Conservation (phyloP, 2,329 filamentous ascomycete genomes). For the Davidsoniella australis region DNA sequence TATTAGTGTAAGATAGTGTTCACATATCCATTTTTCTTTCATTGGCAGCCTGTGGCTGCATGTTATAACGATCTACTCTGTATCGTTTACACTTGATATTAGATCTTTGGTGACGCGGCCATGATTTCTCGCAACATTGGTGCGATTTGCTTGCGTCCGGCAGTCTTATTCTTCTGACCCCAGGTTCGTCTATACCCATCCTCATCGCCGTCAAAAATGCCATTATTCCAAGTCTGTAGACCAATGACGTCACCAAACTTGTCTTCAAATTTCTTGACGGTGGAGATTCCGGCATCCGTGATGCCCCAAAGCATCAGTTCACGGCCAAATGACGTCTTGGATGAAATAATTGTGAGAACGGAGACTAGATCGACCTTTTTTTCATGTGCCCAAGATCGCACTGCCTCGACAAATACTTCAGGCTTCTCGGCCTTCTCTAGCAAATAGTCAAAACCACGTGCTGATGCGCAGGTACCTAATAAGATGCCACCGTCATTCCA, state of each 20-base stretch:
- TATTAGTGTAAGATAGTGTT: neutral
- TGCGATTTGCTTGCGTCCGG: slow-evolving; percentile 53
- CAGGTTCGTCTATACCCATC: slow-evolving; percentile 41
- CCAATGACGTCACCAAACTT: slow-evolving; percentile 31
- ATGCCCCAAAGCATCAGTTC: slow-evolving; percentile 53
- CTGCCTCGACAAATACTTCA: slow-evolving; percentile 27
- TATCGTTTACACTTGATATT: neutral
- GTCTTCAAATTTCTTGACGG: slow-evolving; percentile 37
- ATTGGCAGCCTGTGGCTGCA: neutral
- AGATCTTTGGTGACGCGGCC: neutral
- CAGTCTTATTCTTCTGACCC: slow-evolving; percentile 44
- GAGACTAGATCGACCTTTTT: slow-evolving; percentile 31
- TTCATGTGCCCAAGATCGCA: slow-evolving; percentile 38
- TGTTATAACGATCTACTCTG: neutral
- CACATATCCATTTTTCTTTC: neutral
- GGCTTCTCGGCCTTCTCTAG: slow-evolving; percentile 32
- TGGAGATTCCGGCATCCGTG: slow-evolving; percentile 29
- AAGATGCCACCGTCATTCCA: slow-evolving; percentile 42
- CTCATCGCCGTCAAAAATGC: slow-evolving; percentile 25
- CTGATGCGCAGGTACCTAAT: slow-evolving; percentile 48
- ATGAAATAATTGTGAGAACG: slow-evolving; percentile 52
- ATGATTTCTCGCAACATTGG: slow-evolving; percentile 39
- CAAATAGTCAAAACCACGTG: slow-evolving; percentile 46
- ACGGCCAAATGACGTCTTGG: slow-evolving; percentile 38
- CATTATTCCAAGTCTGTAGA: slow-evolving; percentile 36